These are phyloP conservation scores for Chaetoceros muelleri DNA, from an alignment of 108 stramenopile genomes.

Conservation along the genomic window DNA sequence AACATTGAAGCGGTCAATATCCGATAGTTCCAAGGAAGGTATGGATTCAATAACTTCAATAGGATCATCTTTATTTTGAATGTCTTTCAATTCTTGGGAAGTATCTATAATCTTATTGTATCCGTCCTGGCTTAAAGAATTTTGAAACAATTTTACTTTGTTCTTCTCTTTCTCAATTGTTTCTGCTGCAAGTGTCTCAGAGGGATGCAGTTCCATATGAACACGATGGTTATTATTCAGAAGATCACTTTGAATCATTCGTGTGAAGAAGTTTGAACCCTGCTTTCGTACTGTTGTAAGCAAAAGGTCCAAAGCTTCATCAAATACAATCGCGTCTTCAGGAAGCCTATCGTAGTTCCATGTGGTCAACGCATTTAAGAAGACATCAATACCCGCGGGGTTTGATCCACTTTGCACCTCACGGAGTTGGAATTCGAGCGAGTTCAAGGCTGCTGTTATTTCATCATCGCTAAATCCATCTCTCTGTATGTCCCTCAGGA, in stretches of 20 bases:
- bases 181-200: constrained; percentile 34
- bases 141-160: constrained; percentile 22
- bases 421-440: constrained; percentile 66
- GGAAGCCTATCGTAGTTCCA: constrained; percentile 87
- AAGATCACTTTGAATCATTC: constrained; percentile 46
- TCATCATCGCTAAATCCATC: constrained; percentile 72
- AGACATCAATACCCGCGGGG: constrained; percentile 70
- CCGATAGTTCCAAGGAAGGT: constrained; percentile 49
- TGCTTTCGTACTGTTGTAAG: constrained; percentile 51
- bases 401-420: constrained; percentile 71
- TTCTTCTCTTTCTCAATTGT: constrained; percentile 25
- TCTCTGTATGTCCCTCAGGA: constrained; percentile 36
- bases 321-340: constrained; percentile 45
- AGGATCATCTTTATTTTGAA: constrained; percentile 63
- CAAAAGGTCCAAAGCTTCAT: constrained; percentile 52
- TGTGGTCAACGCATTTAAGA: constrained; percentile 55
- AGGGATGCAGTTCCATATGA: constrained; percentile 60
- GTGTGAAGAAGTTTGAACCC: constrained; percentile 52
- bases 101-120: constrained; percentile 46
- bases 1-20: constrained; percentile 29
- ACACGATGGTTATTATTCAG: constrained; percentile 71
- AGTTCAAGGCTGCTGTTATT: constrained; percentile 72
- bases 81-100: constrained; percentile 41
- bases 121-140: constrained; percentile 25
- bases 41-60: constrained; percentile 66